phyloP scores from a whole-genome alignment of 106 monocot genomes.

The Phalaenopsis aphrodite region DNA sequence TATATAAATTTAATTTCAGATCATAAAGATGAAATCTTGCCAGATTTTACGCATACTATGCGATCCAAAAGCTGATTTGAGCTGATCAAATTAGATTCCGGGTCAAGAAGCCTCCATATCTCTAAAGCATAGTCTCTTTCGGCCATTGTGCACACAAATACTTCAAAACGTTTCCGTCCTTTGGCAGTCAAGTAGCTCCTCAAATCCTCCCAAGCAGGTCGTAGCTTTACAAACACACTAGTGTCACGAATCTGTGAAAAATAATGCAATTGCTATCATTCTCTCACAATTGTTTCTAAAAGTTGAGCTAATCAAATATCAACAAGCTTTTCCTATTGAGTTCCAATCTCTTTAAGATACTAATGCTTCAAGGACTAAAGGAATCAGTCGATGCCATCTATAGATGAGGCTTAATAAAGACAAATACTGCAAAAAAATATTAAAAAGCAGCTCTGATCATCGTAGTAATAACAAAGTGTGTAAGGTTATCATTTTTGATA shows the following conservation, averaged over 20 bases:
- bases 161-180: conserved; percentile 97
- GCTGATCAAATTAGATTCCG: conserved; percentile 67
- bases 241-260: conserved; percentile 68
- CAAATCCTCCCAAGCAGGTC: conserved; percentile 96
- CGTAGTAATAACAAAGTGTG: neutral
- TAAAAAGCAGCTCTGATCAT: too few species aligned
- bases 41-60: conserved; percentile 86
- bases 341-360: neutral
- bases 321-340: neutral
- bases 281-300: neutral
- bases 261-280: neutral
- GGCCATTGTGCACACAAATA: conserved; percentile 97
- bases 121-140: conserved; percentile 97
- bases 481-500: neutral
- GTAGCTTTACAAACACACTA: conserved; percentile 81
- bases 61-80: conserved; percentile 56
- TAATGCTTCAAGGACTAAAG: neutral
- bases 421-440: neutral
- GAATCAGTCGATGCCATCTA: neutral
- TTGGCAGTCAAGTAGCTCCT: conserved; percentile 89
- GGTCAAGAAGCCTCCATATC: conserved; percentile 99
- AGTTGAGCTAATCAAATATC: neutral
- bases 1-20: neutral
- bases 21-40: conserved; percentile 23
- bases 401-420: neutral